Base-by-base conservation (phyloP, 441 rosid genomes). In the Pelargonium myrrhifolium region DNA sequence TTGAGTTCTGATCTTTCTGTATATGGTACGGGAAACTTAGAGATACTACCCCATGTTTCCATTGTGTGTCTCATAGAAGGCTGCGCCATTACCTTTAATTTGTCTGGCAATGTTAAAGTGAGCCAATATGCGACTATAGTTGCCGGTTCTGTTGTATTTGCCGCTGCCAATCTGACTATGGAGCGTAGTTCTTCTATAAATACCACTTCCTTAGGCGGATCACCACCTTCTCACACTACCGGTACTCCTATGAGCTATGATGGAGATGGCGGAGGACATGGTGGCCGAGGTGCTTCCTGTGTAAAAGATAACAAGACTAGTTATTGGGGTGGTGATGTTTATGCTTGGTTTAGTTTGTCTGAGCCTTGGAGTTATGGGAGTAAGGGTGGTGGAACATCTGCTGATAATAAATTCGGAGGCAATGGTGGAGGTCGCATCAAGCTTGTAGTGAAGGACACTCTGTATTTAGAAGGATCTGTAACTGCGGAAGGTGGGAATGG, bases 201-300 rank as follows among this genome's bases (percentile, higher is more conserved):
- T 70, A 81, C 99, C 42, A 85, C 97, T 66, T 84, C 86, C 22
- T 78, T 94, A 74, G 92, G 87, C 68, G 99, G 99, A 49, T 60
- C 80, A 22, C 97, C 99, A 4, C 99, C 99, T 69, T 77, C 99
- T 77, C 99, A 89, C 82, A 94, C 99, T 63, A 91, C 97, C 78
- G 99, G 99, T 58, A 89, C 99, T 2, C 96, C 99, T 0, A 75
- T 75, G 72, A 96, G 90, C 28, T 72, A 39, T 77, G 96, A 87
- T 68, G 96, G 99, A 66, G 93, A 88, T 15, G 99, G 97, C 71
- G 99, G 99, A 76, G 99, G 97, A 24, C 97, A 94, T 73, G 99
- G 99, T 26, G 99, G 99, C 8, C 83, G 99, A 60, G 99, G 99
- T 73, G 99, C 99, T 77, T 91, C 97, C 8, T 94, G 99, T 77